Base-by-base conservation (phyloP, 768 basidiomycete genomes). In the Peribolospora baueri region DNA sequence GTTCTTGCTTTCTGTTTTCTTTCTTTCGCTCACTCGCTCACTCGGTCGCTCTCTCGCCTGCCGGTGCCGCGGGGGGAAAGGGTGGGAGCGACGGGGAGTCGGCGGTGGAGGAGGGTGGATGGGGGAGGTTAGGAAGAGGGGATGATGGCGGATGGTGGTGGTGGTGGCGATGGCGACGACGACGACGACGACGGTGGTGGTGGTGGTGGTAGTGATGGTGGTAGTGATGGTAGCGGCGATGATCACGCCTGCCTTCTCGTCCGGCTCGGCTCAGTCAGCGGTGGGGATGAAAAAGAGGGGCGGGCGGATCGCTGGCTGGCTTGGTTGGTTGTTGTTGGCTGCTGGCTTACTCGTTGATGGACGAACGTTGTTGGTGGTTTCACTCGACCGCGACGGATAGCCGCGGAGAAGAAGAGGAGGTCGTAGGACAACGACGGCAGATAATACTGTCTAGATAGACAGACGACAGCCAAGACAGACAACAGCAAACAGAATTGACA, bases 101-200 rank as follows among this genome's bases (percentile, higher is more conserved):
- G 46, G 58, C 50, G 46, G 55, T 52, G 55, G 53, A 52, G 25
- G 25, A 25, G 25, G 51, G 40, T 56, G 51, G 51, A 52, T 7
- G 42, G 48, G n/a, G 49, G 45, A 38, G 56, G 47, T 2, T 46
- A 53, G 46, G 11, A 38, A 3, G 50, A 40, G 43, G 7, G 46
- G 50, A 56, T 43, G 8, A 42, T 37, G 36, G 46, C 14, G 49
- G 41, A 48, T 42, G 42, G 40, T 52, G 50, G 46, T 50, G 42
- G 25, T 25, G 25, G 25, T 25, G 25, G 25, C 25, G 25, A 25
- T 38, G 36, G 14, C 14, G 45, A 13, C 50, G 5, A 56, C 11
- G 48, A 6, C 37, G 4, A n/a, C 11, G 49, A 40, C 62, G n/a
- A 62, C 59, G 46, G 55, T 68, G 1, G 68, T 67, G 39, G 50